Base-by-base conservation (phyloP, 2,329 filamentous ascomycete species). In the Parastagonospora nodorum region DNA sequence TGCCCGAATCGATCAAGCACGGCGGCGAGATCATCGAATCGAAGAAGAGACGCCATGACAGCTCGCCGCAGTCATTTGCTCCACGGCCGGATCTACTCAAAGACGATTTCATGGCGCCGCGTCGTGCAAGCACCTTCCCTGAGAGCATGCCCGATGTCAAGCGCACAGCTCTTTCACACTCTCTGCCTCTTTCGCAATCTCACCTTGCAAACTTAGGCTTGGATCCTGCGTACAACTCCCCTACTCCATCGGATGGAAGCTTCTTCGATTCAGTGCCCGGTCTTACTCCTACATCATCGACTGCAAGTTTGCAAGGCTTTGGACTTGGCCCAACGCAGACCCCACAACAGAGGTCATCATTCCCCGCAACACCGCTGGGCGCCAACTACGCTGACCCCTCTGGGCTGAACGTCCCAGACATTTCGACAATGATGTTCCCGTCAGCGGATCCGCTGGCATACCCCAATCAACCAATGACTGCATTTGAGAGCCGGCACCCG, bases 361-460 rank as follows among this genome's bases (percentile, higher is more conserved):
- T 70, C 32, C 65, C 68, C 14, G 48, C 62, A 8, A 66, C 69
- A 16, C 68, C 66, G 0, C 39, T 73, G n/a, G 50, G 53, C 14
- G 63, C 65, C 41, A 66, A 71, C 31, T 65, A 69, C 47, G 51
- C 63, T 15, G 64, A 70, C 50, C 58, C 67, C n/a, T 57, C 64
- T 16, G 61, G 63, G 5, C 50, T 73, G 14, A 78, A 76, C 49
- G 74, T 77, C 2, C 75, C 74, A 57, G 88, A 90, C 67, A 80
- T 92, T 6, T 87, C 87, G 51, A 84, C 86, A 3, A 84, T 92
- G 75, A 92, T 93, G 87, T 93, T 93, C 64, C 87, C 88, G 1
- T 88, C 88, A 0, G 82, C 84, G 30, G 89, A 93, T 62, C 88
- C 89, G 0, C 88, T 93, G 56, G 88, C 87, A 0, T 94, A 93